Base-by-base conservation (phyloP, 208 protist species). In the Leishmania mexicana region DNA sequence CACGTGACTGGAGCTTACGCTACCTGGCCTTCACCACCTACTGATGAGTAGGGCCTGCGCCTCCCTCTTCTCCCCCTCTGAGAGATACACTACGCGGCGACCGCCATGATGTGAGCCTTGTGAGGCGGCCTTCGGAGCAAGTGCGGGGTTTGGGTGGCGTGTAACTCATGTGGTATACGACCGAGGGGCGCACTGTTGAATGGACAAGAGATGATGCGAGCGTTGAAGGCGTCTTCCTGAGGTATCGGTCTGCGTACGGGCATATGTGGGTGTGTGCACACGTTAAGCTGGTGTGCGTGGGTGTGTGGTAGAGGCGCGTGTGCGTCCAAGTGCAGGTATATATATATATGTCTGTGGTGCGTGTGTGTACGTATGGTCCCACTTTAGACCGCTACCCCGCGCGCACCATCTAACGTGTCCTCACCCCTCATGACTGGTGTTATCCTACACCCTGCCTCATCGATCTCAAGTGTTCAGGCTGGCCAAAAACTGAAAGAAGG, bases 241-340 rank as follows among this genome's bases (percentile, higher is more conserved):
- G 17, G 17, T 10, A 15, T 54, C 17, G 51, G 6, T 54, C 51
- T 13, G 51, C 51, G 10, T 6, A 54, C 15, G 51, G 51, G 17
- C 13, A 54, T 54, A 21, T 5, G 51, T 54, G 51, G 15, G 51
- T 19, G 10, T 21, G 51, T 5, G 21, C 21, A 54, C 5, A 10
- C 31, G 31, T 35, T 54, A 54, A 3, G 15, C 4, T 21, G 10
- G 51, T 54, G 51, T 21, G 51, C 47, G n/a, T 72, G 67, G 47
- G 67, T 71, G n/a, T 72, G 67, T 72, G 67, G 45, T 49, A 49
- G 45, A 8, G 45, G 45, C 24, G 67, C n/a, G 35, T 47, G 67
- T 72, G 67, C 28, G n/a, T 72, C 21, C 11, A 49, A 49, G 45
- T 72, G 65, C 35, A 72, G 65, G 65, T 68, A 42, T 45, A 68